Conservation (phyloP, 2,329 filamentous ascomycete species). For the Metarhizium guizhouense region DNA sequence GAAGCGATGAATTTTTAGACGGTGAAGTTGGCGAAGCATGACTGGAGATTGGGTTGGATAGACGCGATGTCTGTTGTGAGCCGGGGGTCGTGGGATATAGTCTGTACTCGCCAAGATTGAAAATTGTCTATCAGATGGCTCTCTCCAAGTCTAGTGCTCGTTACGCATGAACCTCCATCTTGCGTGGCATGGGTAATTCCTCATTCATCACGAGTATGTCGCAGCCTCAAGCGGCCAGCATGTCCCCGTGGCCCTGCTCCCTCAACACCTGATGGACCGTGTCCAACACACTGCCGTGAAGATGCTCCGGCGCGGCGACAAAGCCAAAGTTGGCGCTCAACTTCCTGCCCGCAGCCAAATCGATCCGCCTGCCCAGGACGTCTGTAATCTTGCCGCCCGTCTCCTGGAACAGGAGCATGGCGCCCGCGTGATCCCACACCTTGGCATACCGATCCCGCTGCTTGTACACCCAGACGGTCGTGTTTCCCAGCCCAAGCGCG, state of each 20-base stretch:
- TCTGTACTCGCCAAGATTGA: not conserved
- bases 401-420: conserved; percentile 50
- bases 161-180: not conserved
- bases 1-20: conserved; percentile 17
- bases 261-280: conserved; percentile 71
- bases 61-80: not conserved
- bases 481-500: conserved; percentile 42
- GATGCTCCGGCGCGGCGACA: conserved; percentile 37
- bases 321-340: conserved; percentile 46
- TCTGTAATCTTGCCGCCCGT: conserved; percentile 47
- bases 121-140: not conserved
- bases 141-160: not conserved
- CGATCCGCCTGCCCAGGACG: conserved; percentile 40
- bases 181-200: not conserved
- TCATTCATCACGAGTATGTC: not conserved
- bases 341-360: conserved; percentile 38
- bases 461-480: conserved; percentile 49
- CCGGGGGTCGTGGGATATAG: too few species aligned
- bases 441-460: conserved; percentile 38
- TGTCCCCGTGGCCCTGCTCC: conserved; percentile 20
- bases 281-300: conserved; percentile 40
- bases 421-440: conserved; percentile 52
- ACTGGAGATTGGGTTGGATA: too few species aligned
- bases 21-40: too few species aligned
- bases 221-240: conserved; percentile 6